A percentile compares a stretch with the other conserved stretches of the same genome.
phyloP scores from a whole-genome alignment of 495 filamentous ascomycete species.

The Neurospora pannonica region DNA sequence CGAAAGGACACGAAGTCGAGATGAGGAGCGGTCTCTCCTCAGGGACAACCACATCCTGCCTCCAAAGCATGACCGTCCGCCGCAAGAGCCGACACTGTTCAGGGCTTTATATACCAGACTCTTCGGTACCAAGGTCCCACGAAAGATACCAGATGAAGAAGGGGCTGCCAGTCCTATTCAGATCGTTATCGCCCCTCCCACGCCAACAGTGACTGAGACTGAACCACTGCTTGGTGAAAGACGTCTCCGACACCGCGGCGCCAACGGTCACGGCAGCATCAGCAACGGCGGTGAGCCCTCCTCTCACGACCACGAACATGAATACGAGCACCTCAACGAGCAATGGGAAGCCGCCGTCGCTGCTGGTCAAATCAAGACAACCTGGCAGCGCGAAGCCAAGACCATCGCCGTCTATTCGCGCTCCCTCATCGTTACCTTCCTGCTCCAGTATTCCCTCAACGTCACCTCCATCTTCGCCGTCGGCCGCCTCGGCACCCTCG shows the following conservation, averaged over 20 bases:
- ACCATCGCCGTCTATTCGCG: slow-evolving; percentile 48
- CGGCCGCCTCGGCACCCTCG: slow-evolving; percentile 51
- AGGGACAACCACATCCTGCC: slow-evolving; percentile 68
- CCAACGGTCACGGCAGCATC: background rate
- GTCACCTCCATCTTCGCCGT: slow-evolving; percentile 61
- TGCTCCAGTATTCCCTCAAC: slow-evolving; percentile 69
- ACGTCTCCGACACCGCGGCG: background rate
- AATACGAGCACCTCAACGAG: slow-evolving; percentile 32
- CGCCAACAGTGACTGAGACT: slow-evolving; percentile 22
- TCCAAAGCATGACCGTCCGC: slow-evolving; percentile 42
- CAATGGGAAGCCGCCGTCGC: slow-evolving; percentile 79
- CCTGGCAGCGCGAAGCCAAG: slow-evolving; percentile 75
- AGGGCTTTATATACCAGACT: slow-evolving; percentile 28
- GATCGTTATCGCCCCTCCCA: slow-evolving; percentile 11
- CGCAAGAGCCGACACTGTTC: slow-evolving; percentile 11
- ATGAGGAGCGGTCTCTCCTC: slow-evolving; percentile 66
- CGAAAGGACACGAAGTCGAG: slow-evolving; percentile 54
- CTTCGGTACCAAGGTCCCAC: slow-evolving; percentile 39
- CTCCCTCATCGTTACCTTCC: slow-evolving; percentile 57
- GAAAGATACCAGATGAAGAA: slow-evolving; percentile 22
- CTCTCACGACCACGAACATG: slow-evolving; percentile 1
- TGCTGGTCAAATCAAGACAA: slow-evolving; percentile 68
- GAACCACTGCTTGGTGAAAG: slow-evolving; percentile 26
- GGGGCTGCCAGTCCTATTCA: slow-evolving; percentile 6
- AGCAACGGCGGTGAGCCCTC: background rate